Percentiles rank a stretch among this genome's conserved stretches.
Evolutionary conservation across 306 rosid species (phyloP).

Genomic region (Prunus mira): DNA sequence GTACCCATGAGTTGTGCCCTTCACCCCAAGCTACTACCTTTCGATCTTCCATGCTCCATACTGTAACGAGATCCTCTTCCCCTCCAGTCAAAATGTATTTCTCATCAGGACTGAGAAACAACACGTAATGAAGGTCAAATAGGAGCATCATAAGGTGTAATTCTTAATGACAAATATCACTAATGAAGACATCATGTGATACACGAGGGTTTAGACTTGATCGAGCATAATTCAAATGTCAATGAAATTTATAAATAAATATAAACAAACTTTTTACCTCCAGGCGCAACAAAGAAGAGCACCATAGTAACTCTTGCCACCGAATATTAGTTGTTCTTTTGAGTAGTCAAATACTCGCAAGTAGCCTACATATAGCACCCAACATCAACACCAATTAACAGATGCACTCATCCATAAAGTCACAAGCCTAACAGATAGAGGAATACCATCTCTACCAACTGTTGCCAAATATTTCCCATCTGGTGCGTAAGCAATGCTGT

Average conservation of each 20-base stretch:
- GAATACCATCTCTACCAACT: slow-evolving; percentile 91
- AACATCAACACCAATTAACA: slow-evolving; percentile 27
- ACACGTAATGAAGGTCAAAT: not conserved
- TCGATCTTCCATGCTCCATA: slow-evolving; percentile 98
- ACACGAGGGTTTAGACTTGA: slow-evolving; percentile 1
- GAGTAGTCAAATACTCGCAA: slow-evolving; percentile 88
- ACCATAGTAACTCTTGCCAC: slow-evolving; percentile 98
- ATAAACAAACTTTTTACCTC: slow-evolving; percentile 81
- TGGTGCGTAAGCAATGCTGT: slow-evolving; percentile 67
- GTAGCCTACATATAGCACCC: slow-evolving; percentile 54
- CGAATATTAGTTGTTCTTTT: slow-evolving; percentile 83
- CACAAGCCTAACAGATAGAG: slow-evolving; percentile 12
- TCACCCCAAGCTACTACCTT: slow-evolving; percentile 99
- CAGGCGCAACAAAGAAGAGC: slow-evolving; percentile 94
- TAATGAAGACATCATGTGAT: not conserved
- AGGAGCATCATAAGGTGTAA: not conserved
- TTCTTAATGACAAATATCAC: not conserved
- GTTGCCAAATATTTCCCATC: slow-evolving; percentile 79
- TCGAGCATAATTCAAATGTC: slow-evolving; percentile 9
- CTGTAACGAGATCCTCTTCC: slow-evolving; percentile 95
- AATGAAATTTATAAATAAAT: not conserved
- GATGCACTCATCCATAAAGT: not conserved
- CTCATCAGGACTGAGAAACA: slow-evolving; percentile 52
- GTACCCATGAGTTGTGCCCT: slow-evolving; percentile 98
- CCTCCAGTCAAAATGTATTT: slow-evolving; percentile 94